Evolutionary conservation across 2,329 filamentous ascomycete species (phyloP), one percentile per base, ranked within the genome.

Genomic region (Westerdykella sp.): DNA sequence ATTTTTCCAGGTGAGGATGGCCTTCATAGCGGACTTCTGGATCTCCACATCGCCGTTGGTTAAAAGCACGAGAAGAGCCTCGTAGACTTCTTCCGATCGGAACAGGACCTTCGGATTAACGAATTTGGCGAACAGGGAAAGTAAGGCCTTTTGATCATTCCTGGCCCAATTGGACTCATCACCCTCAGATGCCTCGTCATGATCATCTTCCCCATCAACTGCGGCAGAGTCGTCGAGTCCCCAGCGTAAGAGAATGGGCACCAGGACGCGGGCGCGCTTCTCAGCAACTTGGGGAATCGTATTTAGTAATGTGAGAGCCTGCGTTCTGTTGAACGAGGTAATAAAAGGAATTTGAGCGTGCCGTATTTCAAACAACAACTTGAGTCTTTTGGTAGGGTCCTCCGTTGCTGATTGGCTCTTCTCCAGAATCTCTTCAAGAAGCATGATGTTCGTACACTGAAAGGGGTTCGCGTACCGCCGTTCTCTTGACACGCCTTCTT

Each of bases 21-120:
- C 86, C 63, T 89, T 90, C 30, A 98, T 74, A 0, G 89, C 83
- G 37, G 84, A 79, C 53, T 85, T 91, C 64, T 98, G 93, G 13
- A 95, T 80, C 53, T 96, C 91, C 3, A 83, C 76, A 60, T 98
- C 93, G 56, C 93, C 93, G 60, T 96, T 95, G 35, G 83, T 80
- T 51, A 96, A 73, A 16, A 96, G 75, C 25, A 77, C 74, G 14
- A 96, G 71, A 18, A 97, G 73, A 13, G 87, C 81, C 6, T 78
- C 69, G 56, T 90, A 86, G 0, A 95, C 90, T 43, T 87, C 82
- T 9, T 80, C 73, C 25, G 85, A 79, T 57, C 81, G 85, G 66
- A 82, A 97, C 4, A 98, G 72, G 1, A 89, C 88, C 56, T 77
- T 85, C 0, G 93, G 88, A 59, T 98, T 98, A 39, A 77, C 72